Evolutionary conservation across 306 rosid genomes (phyloP), one percentile per base, ranked within the genome.

Genomic region (Sphenostylis stenocarpa): DNA sequence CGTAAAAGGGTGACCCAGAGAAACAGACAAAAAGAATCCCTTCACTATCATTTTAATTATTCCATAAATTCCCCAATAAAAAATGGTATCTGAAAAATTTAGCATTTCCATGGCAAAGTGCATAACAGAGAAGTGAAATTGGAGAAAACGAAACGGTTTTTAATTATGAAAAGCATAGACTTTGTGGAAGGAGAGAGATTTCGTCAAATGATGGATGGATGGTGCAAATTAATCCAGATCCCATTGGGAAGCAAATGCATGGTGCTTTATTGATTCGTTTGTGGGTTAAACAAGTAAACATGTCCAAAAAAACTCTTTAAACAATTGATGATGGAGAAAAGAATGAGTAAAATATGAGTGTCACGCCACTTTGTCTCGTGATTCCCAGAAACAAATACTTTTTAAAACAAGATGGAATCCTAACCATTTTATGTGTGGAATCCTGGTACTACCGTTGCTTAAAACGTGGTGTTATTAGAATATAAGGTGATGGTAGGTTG

Each of bases 401-500:
- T 26, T 29, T 29, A 29, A 29, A 29, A 29, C 33, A n/a, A 64
- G 6, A 55, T 48, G 67, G 63, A 64, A 71, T 67, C 65, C 13
- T 66, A 57, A 75, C 71, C 44, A 21, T 11, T 12, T 60, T 23
- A 0, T 4, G 11, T 23, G 6, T 6, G 66, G 44, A 61, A 61
- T 61, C 67, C 1, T 31, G 0, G 33, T 29, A 29, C 33, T 29
- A 57, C 0, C 29, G 29, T 49, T 41, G 14, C 23, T 47, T 36
- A n/a, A 36, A 58, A 58, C 48, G 20, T 31, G 43, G 52, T 21
- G 43, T 17, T 60, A 65, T 34, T 75, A 60, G 56, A 34, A 29
- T 29, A 29, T 29, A 2, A 29, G 36, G 52, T 51, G 81, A n/a
- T 31, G 73, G 77, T 75, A 75, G 77, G 77, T 74, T 38, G 61